Base-by-base conservation (phyloP, 73 alveolate genomes). In the Paramecium bursaria region DNA sequence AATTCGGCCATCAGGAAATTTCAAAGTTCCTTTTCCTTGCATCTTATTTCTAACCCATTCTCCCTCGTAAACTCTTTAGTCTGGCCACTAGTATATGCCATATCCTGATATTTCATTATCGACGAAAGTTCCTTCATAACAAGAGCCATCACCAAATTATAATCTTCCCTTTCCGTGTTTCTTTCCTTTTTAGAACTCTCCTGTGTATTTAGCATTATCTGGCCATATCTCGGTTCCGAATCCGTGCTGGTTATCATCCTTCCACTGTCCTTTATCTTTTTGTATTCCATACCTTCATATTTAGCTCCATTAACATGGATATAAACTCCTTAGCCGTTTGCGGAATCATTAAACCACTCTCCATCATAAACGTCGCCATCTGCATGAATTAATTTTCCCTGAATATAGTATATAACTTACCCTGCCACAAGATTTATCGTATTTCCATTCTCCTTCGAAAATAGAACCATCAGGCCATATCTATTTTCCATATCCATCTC, bases 301-400 rank as follows among this genome's bases (percentile, higher is more conserved):
- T 50, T 74, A 2, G 94, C 91, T 30, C 90, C 87, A 48, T 60
- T 85, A 7, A 91, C 67, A 50, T 91, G 91, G 10, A 46, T 46
- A 39, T 85, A 85, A 2, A 29, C 46, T 46, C 90, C 88, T 31
- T 46, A 46, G 10, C 86, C 90, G 30, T 88, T 51, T 14, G 90
- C 88, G 27, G 57, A 52, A 86, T 90, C 90, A 60, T 75, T 86
- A 19, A 85, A 67, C 95, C 92, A 90, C 21, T 75, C 86, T 11
- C 95, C 95, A 53, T 90, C 95, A 75, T 90, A 90, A 1, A 93
- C 75, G 50, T 93, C 98, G 3, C 96, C 96, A 54, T 91, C 96
- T 11, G 93, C 93, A 73, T 93, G 98, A n/a, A 87, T 47, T 26
- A 93, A 82, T 74, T 86, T 91, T 19, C 98, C 98, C 82, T 67